Evolutionary conservation across 345 rosid genomes (phyloP).

Genomic region (Gossypium australe): DNA sequence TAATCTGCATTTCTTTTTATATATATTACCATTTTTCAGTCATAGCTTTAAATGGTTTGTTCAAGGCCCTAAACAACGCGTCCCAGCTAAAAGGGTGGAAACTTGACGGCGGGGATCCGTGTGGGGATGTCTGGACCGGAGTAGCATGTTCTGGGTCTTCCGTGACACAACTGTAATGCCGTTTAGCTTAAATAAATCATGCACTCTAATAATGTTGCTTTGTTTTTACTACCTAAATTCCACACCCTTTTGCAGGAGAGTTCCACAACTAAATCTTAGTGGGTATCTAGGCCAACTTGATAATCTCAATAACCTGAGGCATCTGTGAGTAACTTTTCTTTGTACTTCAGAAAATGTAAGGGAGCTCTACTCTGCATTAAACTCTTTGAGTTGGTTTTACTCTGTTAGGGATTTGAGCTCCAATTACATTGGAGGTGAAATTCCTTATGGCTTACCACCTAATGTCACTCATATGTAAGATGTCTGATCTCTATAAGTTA

Average conservation of each 20-base stretch:
- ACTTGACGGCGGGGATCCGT: conserved; percentile 70
- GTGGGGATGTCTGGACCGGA: conserved; percentile 79
- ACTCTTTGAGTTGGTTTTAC: conserved; percentile 14
- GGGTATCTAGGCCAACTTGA: conserved; percentile 66
- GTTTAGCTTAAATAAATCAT: not conserved
- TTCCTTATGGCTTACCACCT: conserved; percentile 70
- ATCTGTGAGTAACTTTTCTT: conserved; percentile 46
- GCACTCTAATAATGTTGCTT: not conserved
- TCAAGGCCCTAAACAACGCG: conserved; percentile 46
- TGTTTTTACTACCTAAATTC: not conserved
- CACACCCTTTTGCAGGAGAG: conserved; percentile 38
- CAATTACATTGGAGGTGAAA: conserved; percentile 61
- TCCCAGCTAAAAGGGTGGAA: conserved; percentile 72
- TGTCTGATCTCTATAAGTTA: not conserved
- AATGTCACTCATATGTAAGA: conserved; percentile 77
- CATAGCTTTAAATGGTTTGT: conserved; percentile 56
- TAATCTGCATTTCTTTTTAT: not conserved
- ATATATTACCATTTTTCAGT: conserved; percentile 39
- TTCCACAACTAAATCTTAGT: conserved; percentile 52
- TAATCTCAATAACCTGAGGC: conserved; percentile 58
- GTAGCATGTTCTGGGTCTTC: conserved; percentile 73
- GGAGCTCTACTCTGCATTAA: conserved; percentile 1
- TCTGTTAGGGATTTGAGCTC: conserved; percentile 68
- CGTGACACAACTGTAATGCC: conserved; percentile 52
- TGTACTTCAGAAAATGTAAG: not conserved